phyloP scores from a whole-genome alignment of 805 yeast genomes.

The Yarrowia hollandica region DNA sequence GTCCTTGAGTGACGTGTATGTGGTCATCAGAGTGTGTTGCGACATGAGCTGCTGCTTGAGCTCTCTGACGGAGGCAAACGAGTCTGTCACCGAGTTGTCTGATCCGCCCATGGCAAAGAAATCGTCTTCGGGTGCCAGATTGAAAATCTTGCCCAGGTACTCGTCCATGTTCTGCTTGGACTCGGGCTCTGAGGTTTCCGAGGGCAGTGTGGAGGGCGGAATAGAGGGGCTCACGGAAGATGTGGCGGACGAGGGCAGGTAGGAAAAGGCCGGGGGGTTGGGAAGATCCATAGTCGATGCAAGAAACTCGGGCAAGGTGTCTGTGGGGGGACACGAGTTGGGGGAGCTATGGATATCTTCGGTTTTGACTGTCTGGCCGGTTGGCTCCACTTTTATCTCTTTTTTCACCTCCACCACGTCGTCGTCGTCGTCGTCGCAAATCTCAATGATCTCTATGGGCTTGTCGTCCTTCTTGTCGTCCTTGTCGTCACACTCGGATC shows the following conservation, averaged over 20 bases:
- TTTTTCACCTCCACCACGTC: neutral
- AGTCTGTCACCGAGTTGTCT: constrained; percentile 11
- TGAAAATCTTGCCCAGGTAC: constrained; percentile 18
- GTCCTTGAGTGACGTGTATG: constrained; percentile 36
- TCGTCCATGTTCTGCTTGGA: constrained; percentile 20
- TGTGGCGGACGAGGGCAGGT: neutral
- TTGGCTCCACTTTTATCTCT: neutral
- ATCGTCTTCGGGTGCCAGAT: constrained; percentile 17
- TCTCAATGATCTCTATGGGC: constrained; percentile 6
- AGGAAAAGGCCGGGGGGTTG: neutral
- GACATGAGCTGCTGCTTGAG: constrained; percentile 35
- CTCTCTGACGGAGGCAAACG: constrained; percentile 28
- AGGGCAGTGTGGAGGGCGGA: neutral
- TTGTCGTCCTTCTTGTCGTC: constrained; percentile 1
- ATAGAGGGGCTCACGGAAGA: neutral
- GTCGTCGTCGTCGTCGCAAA: constrained; percentile 6
- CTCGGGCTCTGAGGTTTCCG: neutral
- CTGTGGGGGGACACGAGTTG: neutral
- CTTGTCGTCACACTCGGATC: constrained; percentile 20
- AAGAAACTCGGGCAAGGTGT: neutral
- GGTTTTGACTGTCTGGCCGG: neutral
- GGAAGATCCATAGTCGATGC: constrained; percentile 15
- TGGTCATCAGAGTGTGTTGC: constrained; percentile 36
- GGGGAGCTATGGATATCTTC: neutral
- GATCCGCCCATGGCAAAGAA: neutral